Base-by-base conservation (phyloP, 2,329 filamentous ascomycete species). In the Beauveria caledonica region DNA sequence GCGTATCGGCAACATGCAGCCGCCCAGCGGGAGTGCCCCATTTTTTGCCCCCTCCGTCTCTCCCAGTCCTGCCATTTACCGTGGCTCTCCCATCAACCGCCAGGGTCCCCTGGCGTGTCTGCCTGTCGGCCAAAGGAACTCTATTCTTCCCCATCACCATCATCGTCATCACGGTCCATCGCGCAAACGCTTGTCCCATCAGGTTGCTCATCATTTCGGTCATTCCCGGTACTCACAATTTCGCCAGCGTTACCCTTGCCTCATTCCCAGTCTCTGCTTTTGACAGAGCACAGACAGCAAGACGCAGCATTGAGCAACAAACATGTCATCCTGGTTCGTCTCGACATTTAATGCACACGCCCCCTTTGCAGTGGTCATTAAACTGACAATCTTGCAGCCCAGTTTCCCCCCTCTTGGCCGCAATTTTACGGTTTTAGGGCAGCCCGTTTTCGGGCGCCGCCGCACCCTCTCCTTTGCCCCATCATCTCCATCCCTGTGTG, bases 1-100 rank as follows among this genome's bases (percentile, higher is more conserved):
- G 46, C 46, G 17, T 46, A 54, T 55, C 51, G 60, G 49, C 36
- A 62, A 39, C 60, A 27, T 62, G 60, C 60, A 58, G 46, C 44
- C 25, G 42, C 49, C 54, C 54, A 40, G 49, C 48, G 54, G 53
- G 52, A 44, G 53, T 42, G 60, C 62, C 60, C 54, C 54, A 27
- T 15, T 27, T 40, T 57, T 58, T 21, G 40, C 17, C 19, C 33
- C 54, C 54, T 25, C 27, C 27, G 33, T 33, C 19, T 57, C 29
- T 48, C 9, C 54, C 21, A 29, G 45, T n/a, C 46, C n/a, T 25
- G 27, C 53, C 40, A 29, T 53, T 42, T 39, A 19, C 7, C 33
- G 6, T 40, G 19, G n/a, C 21, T 27, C 51, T 40, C n/a, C 46
- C 46, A 9, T 23, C 46, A 17, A n/a, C 11, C 21, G 23, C 21